Base-by-base conservation (phyloP, 1,139 yeast genomes). In the Candida gigantensis region DNA sequence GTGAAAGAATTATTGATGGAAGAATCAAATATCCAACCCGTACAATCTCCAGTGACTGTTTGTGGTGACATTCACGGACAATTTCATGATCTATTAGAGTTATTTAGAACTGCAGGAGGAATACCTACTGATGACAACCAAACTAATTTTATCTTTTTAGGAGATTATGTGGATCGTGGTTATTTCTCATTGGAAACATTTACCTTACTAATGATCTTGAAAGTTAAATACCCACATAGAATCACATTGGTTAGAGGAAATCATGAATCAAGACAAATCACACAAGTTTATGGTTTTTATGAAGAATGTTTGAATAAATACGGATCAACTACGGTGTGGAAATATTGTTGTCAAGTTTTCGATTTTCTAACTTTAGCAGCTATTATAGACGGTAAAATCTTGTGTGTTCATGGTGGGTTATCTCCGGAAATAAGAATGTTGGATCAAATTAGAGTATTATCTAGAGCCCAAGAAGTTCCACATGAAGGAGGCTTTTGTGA, bases 61-160 rank as follows among this genome's bases (percentile, higher is more conserved):
- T 92, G 98, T 69, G 98, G 98, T 49, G 98, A 92, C 62, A 92
- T 92, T 48, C 98, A 92, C 63, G 98, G 98, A 2, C 98, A 92
- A 61, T 92, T 92, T 60, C 97, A 92, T 58, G 98, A 92, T 61
- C 71, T 92, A 45, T 67, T 92, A 44, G 97, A 92, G 60, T 70
- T 92, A 25, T 92, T 92, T 60, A 74, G 96, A 50, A 84, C 90
- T 13, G 79, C 94, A 23, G 98, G 98, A 25, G 97, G 97, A 14
- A 74, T 90, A 50, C 98, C 98, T 0, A 57, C 63, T n/a, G 65
- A 62, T 30, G 62, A 58, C 35, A 60, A 60, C 32, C 61, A 64
- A 42, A 68, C 78, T 39, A 86, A 81, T 62, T 88, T 84, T 61
- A 75, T 88, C 32, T 88, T 88, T 55, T 64, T 88, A 50, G 98